Conservation (phyloP, 148 eudicot genomes). For the Bassia scoparia region DNA sequence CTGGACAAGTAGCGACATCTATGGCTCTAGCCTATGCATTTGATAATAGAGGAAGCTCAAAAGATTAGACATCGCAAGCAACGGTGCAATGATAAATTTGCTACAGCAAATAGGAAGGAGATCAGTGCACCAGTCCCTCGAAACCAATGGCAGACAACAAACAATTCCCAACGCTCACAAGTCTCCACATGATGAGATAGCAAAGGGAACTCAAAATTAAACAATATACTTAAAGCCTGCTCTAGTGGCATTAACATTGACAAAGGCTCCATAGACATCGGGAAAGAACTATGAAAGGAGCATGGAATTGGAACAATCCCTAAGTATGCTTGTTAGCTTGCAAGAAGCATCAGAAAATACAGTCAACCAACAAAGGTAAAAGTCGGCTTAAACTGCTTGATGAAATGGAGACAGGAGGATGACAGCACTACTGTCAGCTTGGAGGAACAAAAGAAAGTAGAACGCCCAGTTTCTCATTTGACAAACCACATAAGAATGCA, state of each 20-base stretch:
- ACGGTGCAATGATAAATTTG: constrained; percentile 49
- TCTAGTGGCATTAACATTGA: constrained; percentile 45
- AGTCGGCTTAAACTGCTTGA: constrained; percentile 55
- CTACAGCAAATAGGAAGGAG: constrained; percentile 51
- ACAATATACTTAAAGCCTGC: constrained; percentile 64
- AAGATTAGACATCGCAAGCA: constrained; percentile 44
- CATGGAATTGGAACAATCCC: constrained; percentile 76
- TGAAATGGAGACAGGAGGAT: constrained; percentile 57
- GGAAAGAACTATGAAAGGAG: constrained; percentile 77
- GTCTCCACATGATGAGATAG: constrained; percentile 68
- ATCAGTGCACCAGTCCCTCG: constrained; percentile 44
- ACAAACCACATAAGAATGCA: constrained; percentile 43
- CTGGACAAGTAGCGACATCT: constrained; percentile 45
- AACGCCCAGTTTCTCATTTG: constrained; percentile 74
- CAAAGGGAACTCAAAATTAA: constrained; percentile 77
- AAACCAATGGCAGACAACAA: constrained; percentile 34
- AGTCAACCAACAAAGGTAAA: constrained; percentile 39
- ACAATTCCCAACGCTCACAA: constrained; percentile 48
- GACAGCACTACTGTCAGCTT: constrained; percentile 21
- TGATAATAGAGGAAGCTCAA: constrained; percentile 42
- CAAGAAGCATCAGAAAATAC: constrained; percentile 66
- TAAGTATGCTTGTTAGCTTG: constrained; percentile 72
- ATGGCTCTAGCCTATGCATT: constrained; percentile 60
- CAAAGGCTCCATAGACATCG: constrained; percentile 57
- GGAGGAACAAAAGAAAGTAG: constrained; percentile 47